Evolutionary conservation across 257 asterid genomes (phyloP), one percentile per base, ranked within the genome.

Genomic region (Fraxinus pennsylvanica): DNA sequence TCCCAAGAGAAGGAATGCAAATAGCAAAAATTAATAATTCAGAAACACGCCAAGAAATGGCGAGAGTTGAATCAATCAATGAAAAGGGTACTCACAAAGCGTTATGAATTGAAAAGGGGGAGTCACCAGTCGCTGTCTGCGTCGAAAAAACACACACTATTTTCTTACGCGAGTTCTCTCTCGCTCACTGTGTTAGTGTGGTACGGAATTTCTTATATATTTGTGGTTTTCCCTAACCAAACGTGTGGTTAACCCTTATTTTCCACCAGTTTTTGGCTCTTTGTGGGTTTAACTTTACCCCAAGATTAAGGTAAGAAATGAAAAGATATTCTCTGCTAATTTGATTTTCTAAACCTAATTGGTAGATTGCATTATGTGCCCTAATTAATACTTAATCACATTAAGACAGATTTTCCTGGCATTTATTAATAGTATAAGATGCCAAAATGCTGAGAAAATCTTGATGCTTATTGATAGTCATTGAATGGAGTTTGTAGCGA

Each of bases 41-140:
- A 68, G 63, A 79, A 68, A 69, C 76, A 39, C 10, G 25, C 50
- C 69, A 79, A 71, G 17, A 57, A 78, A 71, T 1, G 73, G 41
- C 29, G 19, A 63, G 59, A 80, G 73, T 71, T 63, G 61, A 74
- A 67, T 67, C 38, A 76, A 76, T 66, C 78, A 76, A 80, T 30
- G 54, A 52, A 59, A 73, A n/a, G 63, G 74, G 79, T 35, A 81
- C 87, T 83, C 80, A 85, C 89, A 43, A 71, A 77, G 63, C 27
- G 76, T 77, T 50, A 52, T 71, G 82, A 82, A 79, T 43, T 57
- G 76, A 61, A 74, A 71, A 66, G 61, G 4, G 39, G 47, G 39
- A 50, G 45, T 41, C 78, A 50, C 78, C 33, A 27, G 47, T 68
- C 68, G 50, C 54, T 70, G 41, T 66, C 52, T 39, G 74, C 57